Base-by-base conservation (phyloP, 129 eudicot species). In the Smallanthus sonchifolius region DNA sequence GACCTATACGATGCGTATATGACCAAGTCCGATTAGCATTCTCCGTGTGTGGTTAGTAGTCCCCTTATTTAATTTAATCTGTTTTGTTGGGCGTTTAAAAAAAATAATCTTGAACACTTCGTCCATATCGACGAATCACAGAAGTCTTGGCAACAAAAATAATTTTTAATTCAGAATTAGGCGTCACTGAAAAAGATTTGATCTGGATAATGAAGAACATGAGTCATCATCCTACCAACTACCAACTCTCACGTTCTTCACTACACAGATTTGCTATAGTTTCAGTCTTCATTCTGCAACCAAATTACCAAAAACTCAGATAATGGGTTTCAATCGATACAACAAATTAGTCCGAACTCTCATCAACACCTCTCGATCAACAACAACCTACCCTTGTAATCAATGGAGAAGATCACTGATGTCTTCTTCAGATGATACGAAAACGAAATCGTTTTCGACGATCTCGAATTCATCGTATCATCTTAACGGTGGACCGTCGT, bases 401-500 rank as follows among this genome's bases (percentile, higher is more conserved):
- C 81, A 77, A 42, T 44, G 69, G 81, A 34, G 62, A 17, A 43
- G 75, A 77, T 77, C 75, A 47, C 14, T 76, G 19, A 69, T n/a
- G 16, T 44, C 81, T 68, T 14, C 69, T 37, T 70, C 68, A 51
- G 66, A 35, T 51, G 47, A 44, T 52, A 7, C 5, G 13, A 49
- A 65, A 52, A 40, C 78, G 43, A 6, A 63, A 5, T 66, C 75
- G 44, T 75, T 63, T 62, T 79, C 83, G 0, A 69, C 85, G 6
- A 35, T 76, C 3, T 70, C 87, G 49, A 43, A 32, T 10, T 60
- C 90, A 17, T 83, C 93, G 73, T 91, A 88, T 83, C 89, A 88
- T 43, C 38, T 95, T 1, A 69, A 59, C 59, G 92, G 86, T 15
- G 97, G 96, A 2, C 80, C 92, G 7, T 82, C 97, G 62, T 87